A percentile compares a stretch with the other conserved stretches of the same genome.
Evolutionary conservation across 495 filamentous ascomycete genomes (phyloP).

Genomic region (Penicillium chermesinum): DNA sequence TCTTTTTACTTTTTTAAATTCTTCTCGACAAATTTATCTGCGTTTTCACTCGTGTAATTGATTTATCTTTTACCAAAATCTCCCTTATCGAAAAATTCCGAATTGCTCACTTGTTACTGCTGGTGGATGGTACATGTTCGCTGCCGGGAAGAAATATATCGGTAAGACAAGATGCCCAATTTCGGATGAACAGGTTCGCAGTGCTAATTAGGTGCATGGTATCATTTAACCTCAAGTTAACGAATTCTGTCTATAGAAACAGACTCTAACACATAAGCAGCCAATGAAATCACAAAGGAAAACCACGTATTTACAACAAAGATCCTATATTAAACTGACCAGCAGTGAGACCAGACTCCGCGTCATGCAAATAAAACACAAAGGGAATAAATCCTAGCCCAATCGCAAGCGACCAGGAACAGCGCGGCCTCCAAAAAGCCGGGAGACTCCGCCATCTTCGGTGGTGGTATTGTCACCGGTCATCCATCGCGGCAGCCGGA

Average conservation of each 20-base stretch:
- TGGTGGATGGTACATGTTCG: no score
- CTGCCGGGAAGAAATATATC: no score
- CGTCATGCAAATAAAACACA: conserved; percentile 11
- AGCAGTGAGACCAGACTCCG: conserved; percentile 23
- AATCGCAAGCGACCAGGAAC: conserved; percentile 45
- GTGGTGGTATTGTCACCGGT: conserved; percentile 30
- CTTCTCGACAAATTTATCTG: no score
- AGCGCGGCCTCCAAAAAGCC: conserved; percentile 53
- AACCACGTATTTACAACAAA: background rate
- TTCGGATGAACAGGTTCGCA: no score
- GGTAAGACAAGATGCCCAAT: no score
- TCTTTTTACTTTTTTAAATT: no score
- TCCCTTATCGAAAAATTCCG: no score
- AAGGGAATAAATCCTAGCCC: conserved; percentile 9
- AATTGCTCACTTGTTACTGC: no score
- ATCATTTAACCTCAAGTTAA: no score
- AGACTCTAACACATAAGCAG: background rate
- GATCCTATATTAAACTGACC: conserved; percentile 6
- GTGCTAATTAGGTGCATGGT: no score
- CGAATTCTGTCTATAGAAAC: background rate
- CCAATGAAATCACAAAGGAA: background rate
- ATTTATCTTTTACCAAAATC: no score
- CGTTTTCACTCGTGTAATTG: no score
- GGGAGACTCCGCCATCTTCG: conserved; percentile 36
- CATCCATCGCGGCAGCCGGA: conserved; percentile 85